phyloP scores from a whole-genome alignment of 2,329 filamentous ascomycete genomes.

The Zalaria sp. region DNA sequence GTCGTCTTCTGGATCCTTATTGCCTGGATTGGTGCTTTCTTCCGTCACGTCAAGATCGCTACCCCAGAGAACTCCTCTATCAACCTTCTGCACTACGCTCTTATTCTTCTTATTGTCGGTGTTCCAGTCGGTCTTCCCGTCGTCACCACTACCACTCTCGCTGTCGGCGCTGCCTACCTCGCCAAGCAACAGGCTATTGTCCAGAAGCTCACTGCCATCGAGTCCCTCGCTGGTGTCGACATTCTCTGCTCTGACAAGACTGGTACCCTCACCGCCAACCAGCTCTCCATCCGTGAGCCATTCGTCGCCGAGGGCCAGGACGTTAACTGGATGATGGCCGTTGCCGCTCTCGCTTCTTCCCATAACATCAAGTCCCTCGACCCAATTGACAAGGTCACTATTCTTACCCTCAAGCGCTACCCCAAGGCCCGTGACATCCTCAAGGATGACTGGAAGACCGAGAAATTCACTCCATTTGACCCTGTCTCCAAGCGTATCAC shows the following conservation, averaged over 20 bases:
- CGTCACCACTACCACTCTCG: conserved; percentile 63
- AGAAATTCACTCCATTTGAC: conserved; percentile 67
- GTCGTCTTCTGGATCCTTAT: conserved; percentile 66
- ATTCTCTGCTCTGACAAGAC: conserved; percentile 75
- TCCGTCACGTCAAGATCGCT: conserved; percentile 52
- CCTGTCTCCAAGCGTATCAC: conserved; percentile 71
- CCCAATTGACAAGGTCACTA: conserved; percentile 67
- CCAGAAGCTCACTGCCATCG: conserved; percentile 66
- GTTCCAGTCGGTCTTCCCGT: conserved; percentile 69
- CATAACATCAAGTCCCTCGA: conserved; percentile 69
- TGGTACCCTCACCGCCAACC: conserved; percentile 61
- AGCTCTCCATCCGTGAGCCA: conserved; percentile 63
- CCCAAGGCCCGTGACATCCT: conserved; percentile 66
- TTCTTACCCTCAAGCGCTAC: conserved; percentile 61
- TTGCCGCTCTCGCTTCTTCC: conserved; percentile 61
- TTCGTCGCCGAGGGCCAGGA: conserved; percentile 65
- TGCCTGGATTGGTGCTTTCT: conserved; percentile 68
- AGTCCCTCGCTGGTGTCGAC: conserved; percentile 63
- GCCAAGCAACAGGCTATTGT: conserved; percentile 68
- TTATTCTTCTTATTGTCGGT: conserved; percentile 63
- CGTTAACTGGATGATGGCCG: conserved; percentile 76
- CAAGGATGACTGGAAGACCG: conserved; percentile 59
- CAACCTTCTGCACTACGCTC: conserved; percentile 53
- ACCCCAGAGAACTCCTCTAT: conserved; percentile 42
- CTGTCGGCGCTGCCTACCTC: conserved; percentile 63